Conservation (phyloP, 2,329 filamentous ascomycete species). For the Penicillium paneum region DNA sequence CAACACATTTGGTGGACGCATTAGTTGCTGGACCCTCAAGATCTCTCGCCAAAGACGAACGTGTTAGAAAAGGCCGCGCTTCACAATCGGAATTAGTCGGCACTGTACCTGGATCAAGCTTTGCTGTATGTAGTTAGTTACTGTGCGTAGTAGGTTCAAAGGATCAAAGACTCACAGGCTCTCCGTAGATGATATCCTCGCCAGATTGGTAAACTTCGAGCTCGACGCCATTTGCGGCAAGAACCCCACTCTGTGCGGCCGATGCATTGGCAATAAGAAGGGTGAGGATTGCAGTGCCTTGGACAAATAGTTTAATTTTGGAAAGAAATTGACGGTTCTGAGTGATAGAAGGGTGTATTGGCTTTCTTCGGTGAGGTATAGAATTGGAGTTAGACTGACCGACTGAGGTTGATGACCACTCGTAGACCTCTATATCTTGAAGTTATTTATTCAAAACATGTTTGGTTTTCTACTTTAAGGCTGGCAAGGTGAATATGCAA, state of each 20-base stretch:
- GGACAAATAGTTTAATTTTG: background rate
- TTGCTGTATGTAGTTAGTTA: background rate
- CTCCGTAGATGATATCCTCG: background rate
- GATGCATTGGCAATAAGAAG: background rate
- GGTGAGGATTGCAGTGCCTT: background rate
- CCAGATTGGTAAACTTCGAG: background rate
- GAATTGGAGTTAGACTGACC: background rate
- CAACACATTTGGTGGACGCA: slow-evolving; percentile 1
- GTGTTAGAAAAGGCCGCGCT: background rate
- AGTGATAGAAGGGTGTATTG: background rate
- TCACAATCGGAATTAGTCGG: too few relatives aligned
- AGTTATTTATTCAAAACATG: background rate
- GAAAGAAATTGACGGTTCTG: background rate
- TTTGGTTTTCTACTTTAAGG: background rate
- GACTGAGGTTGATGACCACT: background rate
- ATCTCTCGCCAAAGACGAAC: background rate
- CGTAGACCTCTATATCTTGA: background rate
- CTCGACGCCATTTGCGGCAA: background rate
- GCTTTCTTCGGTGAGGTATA: background rate
- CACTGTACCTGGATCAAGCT: background rate
- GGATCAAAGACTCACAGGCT: background rate
- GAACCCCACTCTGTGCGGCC: background rate
- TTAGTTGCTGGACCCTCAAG: slow-evolving; percentile 1
- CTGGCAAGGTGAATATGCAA: background rate
- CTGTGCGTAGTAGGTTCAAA: background rate